Evolutionary conservation across 306 rosid genomes (phyloP).

Genomic region (Begonia fuchsioides): DNA sequence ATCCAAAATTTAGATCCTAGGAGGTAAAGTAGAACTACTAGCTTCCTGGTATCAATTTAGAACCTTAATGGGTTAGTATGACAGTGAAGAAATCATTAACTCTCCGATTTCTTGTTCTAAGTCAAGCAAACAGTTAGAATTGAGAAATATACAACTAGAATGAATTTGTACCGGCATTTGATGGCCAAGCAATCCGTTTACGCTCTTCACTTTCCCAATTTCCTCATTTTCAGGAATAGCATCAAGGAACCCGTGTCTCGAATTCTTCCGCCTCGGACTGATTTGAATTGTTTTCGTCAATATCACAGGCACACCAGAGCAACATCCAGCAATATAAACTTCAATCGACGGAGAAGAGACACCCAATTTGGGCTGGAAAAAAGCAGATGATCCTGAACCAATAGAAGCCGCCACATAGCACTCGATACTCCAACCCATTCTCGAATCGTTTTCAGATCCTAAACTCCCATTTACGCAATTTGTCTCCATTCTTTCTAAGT

Average conservation of each 20-base stretch:
- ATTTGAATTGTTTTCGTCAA: conserved; percentile 54
- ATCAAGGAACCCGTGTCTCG: conserved; percentile 41
- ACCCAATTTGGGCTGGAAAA: conserved; percentile 61
- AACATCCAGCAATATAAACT: conserved; percentile 76
- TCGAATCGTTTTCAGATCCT: conserved; percentile 24
- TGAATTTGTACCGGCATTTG: conserved; percentile 34
- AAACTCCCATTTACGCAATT: conserved; percentile 36
- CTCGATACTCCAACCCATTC: conserved; percentile 58
- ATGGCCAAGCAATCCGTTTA: conserved; percentile 22
- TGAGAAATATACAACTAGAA: not conserved
- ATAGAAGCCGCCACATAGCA: conserved; percentile 48
- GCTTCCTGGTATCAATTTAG: too few relatives aligned
- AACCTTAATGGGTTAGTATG: not conserved
- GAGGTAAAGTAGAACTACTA: too few relatives aligned
- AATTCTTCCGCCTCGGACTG: conserved; percentile 51
- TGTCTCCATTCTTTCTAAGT: conserved; percentile 54
- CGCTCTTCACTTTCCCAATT: conserved; percentile 23
- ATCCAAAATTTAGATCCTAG: too few relatives aligned
- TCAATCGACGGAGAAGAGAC: conserved; percentile 61
- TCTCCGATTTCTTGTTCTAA: not conserved
- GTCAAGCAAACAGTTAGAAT: conserved; percentile 2
- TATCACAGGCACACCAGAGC: conserved; percentile 69
- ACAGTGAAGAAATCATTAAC: not conserved
- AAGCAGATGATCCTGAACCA: conserved; percentile 49
- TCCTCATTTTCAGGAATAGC: conserved; percentile 89